phyloP scores from a whole-genome alignment of 306 rosid species.

The Corylus heterophylla region DNA sequence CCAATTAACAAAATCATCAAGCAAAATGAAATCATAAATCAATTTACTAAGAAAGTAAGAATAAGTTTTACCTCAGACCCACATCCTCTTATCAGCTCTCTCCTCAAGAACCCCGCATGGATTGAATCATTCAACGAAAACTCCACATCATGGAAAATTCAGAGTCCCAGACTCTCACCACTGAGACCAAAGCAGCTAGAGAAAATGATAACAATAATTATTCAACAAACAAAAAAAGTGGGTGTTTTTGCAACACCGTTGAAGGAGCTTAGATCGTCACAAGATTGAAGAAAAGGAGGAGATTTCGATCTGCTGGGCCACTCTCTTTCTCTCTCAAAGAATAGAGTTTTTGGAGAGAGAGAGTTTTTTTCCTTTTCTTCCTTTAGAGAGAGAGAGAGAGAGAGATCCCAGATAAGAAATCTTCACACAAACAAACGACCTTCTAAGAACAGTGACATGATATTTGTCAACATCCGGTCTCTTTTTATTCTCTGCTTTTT shows the following conservation, averaged over 20 bases:
- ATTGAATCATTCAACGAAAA: conserved; percentile 51
- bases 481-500: conserved; percentile 96
- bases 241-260: conserved; percentile 62
- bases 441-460: conserved; percentile 99
- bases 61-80: conserved; percentile 78
- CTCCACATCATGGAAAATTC: conserved; percentile 40
- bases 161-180: conserved; percentile 38
- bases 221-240: conserved; percentile 44
- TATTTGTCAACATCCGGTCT: conserved; percentile 99
- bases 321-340: conserved; percentile 43
- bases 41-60: conserved; percentile 32
- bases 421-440: conserved; percentile 94
- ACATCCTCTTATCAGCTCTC: conserved; percentile 50
- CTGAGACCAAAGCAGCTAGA: conserved; percentile 36
- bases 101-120: conserved; percentile 48
- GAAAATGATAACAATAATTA: conserved; percentile 28
- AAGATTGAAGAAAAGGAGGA: conserved; percentile 53
- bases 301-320: conserved; percentile 99
- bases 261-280: conserved; percentile 78
- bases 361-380: conserved; percentile 20
- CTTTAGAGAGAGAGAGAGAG: conserved; percentile 46
- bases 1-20: conserved; percentile 38
- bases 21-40: conserved; percentile 25
- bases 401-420: conserved; percentile 99
- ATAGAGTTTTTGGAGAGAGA: conserved; percentile 40